phyloP scores from a whole-genome alignment of 805 yeast species.

The Candida succiphila region DNA sequence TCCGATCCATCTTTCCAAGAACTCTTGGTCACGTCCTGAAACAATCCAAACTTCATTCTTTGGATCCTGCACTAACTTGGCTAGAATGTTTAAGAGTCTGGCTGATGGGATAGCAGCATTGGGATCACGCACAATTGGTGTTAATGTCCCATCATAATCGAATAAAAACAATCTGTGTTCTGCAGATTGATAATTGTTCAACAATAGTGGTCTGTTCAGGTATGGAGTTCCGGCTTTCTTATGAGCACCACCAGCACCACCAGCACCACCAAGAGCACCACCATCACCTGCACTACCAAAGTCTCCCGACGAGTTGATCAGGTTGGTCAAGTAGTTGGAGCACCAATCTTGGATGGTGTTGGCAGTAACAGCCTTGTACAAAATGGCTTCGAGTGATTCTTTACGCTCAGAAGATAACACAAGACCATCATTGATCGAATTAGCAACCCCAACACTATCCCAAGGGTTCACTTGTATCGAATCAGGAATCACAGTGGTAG shows the following conservation, averaged over 20 bases:
- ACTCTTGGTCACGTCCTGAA: slow-evolving; percentile 89
- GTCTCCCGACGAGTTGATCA: not conserved
- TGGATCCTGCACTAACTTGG: slow-evolving; percentile 60
- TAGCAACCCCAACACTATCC: slow-evolving; percentile 92
- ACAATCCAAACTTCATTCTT: slow-evolving; percentile 88
- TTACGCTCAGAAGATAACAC: slow-evolving; percentile 39
- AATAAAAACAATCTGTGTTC: slow-evolving; percentile 71
- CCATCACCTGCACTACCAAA: no score
- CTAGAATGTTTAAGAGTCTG: slow-evolving; percentile 49
- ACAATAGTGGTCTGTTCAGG: slow-evolving; percentile 59
- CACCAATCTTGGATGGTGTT: slow-evolving; percentile 83
- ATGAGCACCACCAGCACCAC: slow-evolving; percentile 13
- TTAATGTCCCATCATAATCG: slow-evolving; percentile 95
- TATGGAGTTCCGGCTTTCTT: slow-evolving; percentile 66
- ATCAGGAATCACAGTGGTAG: slow-evolving; percentile 58
- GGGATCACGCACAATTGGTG: slow-evolving; percentile 95
- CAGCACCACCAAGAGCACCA: no score
- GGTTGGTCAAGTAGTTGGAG: slow-evolving; percentile 40
- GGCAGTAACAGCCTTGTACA: slow-evolving; percentile 54
- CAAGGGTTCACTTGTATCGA: slow-evolving; percentile 90
- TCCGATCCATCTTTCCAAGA: slow-evolving; percentile 85
- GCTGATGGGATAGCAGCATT: slow-evolving; percentile 96
- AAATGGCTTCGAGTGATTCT: slow-evolving; percentile 33
- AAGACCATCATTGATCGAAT: slow-evolving; percentile 64
- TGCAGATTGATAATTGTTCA: slow-evolving; percentile 50